Base-by-base conservation (phyloP, 192 early-diverging fungal genomes). In the Jimgerdemannia flammicorona region DNA sequence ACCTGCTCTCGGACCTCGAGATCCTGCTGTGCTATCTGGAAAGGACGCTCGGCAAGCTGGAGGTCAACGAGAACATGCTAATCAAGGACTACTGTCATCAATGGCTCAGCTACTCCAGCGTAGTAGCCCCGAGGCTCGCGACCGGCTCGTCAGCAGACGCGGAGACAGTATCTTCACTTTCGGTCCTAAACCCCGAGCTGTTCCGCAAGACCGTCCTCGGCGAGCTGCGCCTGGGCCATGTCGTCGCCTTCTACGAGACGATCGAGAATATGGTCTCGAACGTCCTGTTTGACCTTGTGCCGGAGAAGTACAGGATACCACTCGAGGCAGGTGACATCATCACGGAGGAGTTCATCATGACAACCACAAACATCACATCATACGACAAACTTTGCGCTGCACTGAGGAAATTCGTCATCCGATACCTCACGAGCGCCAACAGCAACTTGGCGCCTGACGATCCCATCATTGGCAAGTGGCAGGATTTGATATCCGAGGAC, bases 11-110 rank as follows among this genome's bases (percentile, higher is more conserved):
- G 39, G 67, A 66, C 43, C 64, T 77, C 9, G 76, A 77, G 64
- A 77, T 77, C 19, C 40, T 77, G 9, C 54, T 77, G 42, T 77
- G 76, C 64, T 77, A 72, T 43, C 11, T 77, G 17, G 73, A 77
- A 73, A 54, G 72, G 8, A 77, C 64, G 20, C 19, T 54, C 49
- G 49, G 49, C 49, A 54, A 54, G 49, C 49, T 19, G 41, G 29
- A 19, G 19, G 44, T 40, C 3, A 42, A 77, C 67, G 66, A 40
- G 11, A 54, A 77, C 19, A 72, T 67, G 29, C 43, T 39, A 2
- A 71, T 77, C 7, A 73, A 29, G 20, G 71, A 73, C 20, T 77
- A 67, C 67, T 44, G 71, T 44, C n/a, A 66, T 14, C 64, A 77
- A 40, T 77, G 76, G 76, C 41, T 77, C 4, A 72, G 72, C 43